Base-by-base conservation (phyloP, 495 filamentous ascomycete species). In the Penicillium herquei region DNA sequence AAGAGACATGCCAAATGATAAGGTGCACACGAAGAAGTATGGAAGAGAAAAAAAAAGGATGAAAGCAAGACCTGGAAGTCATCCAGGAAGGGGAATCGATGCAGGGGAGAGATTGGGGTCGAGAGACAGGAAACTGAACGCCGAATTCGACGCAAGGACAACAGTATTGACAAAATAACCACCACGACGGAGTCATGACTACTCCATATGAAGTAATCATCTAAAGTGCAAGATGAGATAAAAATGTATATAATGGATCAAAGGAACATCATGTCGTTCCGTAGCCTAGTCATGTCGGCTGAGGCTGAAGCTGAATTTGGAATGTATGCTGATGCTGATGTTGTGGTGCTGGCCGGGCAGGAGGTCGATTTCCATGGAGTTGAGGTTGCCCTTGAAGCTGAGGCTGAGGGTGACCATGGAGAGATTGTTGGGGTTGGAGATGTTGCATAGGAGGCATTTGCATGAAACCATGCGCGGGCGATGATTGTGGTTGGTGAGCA, bases 271-370 rank as follows among this genome's bases (percentile, higher is more conserved):
- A 43, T 16, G 7, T 8, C 3, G 9, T n/a, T 43, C 40, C 1
- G 10, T 39, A 46, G 46, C 51, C 51, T 21, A 54, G 16, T 52
- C 48, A 59, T 39, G 56, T 67, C 13, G 63, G 59, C 43, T 69
- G 59, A 6, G 57, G 54, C 17, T 63, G 56, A 26, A 68, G 54
- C 45, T 68, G 59, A 16, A 68, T 52, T 31, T 68, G 65, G 57
- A 68, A 68, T 6, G 63, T 66, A 42, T 68, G 65, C 37, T 68
- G 65, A 18, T 68, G 63, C 30, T 68, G 63, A 53, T 65, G 61
- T 33, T 69, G 66, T 0, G 65, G 65, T 21, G 65, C 60, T 30
- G 65, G 65, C 1, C 57, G 48, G 3, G 62, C 62, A 18, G 62
- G 62, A 9, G 57, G 56, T 40, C 58, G 30, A 52, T n/a, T 37